Base-by-base conservation (phyloP, 148 eudicot species). In the Arbutus unedo region DNA sequence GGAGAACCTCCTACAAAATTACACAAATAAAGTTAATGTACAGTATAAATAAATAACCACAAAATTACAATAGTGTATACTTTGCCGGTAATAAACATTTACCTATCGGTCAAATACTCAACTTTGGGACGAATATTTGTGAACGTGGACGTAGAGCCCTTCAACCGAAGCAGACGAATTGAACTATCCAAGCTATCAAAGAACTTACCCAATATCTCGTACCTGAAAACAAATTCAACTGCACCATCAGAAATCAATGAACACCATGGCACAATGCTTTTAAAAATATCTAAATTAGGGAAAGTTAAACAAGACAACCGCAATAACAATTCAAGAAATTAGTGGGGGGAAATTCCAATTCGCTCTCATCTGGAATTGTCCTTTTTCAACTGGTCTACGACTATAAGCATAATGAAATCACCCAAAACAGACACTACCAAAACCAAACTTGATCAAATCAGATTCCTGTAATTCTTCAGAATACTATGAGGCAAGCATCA, bases 131-230 rank as follows among this genome's bases (percentile, higher is more conserved):
- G 80, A 64, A 94, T 91, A 76, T 91, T 92, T 57, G 89, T 67
- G 70, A 94, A 88, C 2, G 92, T 90, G 25, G 93, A 49, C 3
- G 83, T 45, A 18, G 57, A 62, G 72, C 90, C 81, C 83, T 88
- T 92, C 79, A 89, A 47, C 18, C 87, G 88, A 19, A 93, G 89
- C 45, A 94, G 83, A 47, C 91, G 90, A 84, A 96, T 85, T 23
- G 94, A 90, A 83, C 87, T 85, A 83, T 88, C 91, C 91, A 96
- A 87, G 78, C 93, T 87, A 79, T 87, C 82, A 86, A 96, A 94
- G 86, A 93, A 93, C 79, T 89, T 83, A 23, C 91, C 87, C 88
- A 96, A 66, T 64, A 88, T 81, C 81, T 88, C 92, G 79, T 87
- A 89, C 91, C 95, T 96, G 84, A 78, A 85, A 79, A 79, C 25